Percentiles rank a stretch among this genome's conserved stretches.
Evolutionary conservation across 495 filamentous ascomycete genomes (phyloP).

Genomic region (Neurospora sp.): DNA sequence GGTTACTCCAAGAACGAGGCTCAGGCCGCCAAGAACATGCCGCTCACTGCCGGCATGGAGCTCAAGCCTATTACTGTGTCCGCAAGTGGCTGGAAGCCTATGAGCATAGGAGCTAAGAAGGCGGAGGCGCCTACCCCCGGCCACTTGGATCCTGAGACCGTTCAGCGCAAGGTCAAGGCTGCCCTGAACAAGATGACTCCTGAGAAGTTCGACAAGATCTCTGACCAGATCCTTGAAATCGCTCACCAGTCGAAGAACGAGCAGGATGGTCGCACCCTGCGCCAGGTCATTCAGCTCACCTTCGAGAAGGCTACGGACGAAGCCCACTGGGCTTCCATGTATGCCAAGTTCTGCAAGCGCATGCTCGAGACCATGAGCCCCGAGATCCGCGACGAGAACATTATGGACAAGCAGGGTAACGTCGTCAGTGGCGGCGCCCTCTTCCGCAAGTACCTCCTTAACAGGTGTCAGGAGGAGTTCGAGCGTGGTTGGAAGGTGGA

Average conservation of each 20-base stretch:
- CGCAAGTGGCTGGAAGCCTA: constrained; percentile 80
- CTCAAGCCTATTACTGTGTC: constrained; percentile 68
- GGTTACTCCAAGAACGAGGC: constrained; percentile 46
- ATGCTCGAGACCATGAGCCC: constrained; percentile 95
- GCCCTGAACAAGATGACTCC: constrained; percentile 99
- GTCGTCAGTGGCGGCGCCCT: constrained; percentile 85
- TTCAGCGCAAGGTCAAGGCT: constrained; percentile 98
- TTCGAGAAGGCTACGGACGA: constrained; percentile 99
- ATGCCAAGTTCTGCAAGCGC: constrained; percentile 94
- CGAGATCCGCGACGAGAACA: constrained; percentile 90
- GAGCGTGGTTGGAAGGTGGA: constrained; percentile 96
- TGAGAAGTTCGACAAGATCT: constrained; percentile 95
- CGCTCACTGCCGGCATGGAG: constrained; percentile 70
- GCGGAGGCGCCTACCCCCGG: constrained; percentile 28
- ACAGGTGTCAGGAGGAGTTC: constrained; percentile 97
- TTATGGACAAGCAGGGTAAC: constrained; percentile 73
- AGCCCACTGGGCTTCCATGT: constrained; percentile 98
- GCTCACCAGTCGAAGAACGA: constrained; percentile 93
- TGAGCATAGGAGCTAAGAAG: constrained; percentile 44
- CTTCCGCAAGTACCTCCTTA: constrained; percentile 97
- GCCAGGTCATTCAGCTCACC: constrained; percentile 95
- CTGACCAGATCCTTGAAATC: constrained; percentile 86
- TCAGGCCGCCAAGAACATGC: constrained; percentile 70
- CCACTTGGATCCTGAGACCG: constrained; percentile 78
- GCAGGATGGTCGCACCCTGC: constrained; percentile 83